These are phyloP conservation scores for Colletotrichum sp. DNA, from an alignment of 2,329 filamentous ascomycete genomes.

Conservation along the genomic window DNA sequence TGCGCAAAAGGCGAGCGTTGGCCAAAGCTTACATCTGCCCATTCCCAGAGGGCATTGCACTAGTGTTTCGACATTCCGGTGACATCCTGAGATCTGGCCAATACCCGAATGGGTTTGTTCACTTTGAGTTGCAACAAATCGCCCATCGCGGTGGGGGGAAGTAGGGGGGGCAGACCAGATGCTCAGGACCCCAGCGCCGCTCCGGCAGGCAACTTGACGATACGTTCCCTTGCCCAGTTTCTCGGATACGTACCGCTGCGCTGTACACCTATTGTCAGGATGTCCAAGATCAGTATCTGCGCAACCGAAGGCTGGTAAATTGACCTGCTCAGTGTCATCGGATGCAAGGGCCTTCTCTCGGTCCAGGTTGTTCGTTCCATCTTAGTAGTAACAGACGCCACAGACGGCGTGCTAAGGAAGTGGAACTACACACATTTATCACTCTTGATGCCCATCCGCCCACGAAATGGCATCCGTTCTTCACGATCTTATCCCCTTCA, in stretches of 20 bases:
- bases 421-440: conserved; percentile 13
- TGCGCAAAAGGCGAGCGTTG: conserved; percentile 2
- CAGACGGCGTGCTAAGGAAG: neutral
- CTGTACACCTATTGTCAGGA: neutral
- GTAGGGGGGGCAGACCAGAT: neutral
- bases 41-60: conserved; percentile 6
- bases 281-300: conserved; percentile 5
- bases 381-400: neutral
- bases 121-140: conserved; percentile 20
- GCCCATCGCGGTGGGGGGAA: neutral
- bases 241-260: conserved; percentile 9
- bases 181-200: conserved; percentile 1
- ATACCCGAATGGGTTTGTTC: neutral
- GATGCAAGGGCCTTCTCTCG: conserved; percentile 8
- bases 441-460: neutral
- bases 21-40: conserved; percentile 20
- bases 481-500: neutral
- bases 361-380: neutral
- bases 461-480: neutral
- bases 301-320: conserved; percentile 3
- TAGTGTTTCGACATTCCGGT: conserved; percentile 19
- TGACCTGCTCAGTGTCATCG: conserved; percentile 12
- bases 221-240: neutral
- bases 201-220: conserved; percentile 14
- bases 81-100: conserved; percentile 19